Conservation (phyloP, 768 basidiomycete species). For the Naganishia randhawae region DNA sequence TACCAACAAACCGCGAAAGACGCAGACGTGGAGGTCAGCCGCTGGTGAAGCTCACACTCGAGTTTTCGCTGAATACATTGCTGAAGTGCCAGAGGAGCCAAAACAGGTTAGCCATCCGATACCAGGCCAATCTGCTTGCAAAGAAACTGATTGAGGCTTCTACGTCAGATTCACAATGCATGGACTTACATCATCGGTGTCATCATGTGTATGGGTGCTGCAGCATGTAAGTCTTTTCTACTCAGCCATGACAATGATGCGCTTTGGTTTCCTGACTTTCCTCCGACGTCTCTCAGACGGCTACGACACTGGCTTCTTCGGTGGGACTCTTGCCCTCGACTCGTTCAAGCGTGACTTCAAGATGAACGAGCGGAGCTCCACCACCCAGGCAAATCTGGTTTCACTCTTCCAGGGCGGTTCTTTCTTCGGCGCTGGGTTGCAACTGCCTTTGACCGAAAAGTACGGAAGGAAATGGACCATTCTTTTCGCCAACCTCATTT, state of each 20-base stretch:
- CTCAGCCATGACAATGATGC: background rate
- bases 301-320: constrained; percentile 30
- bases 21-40: constrained; percentile 18
- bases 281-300: constrained; percentile 17
- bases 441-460: constrained; percentile 35
- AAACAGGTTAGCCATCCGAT: background rate
- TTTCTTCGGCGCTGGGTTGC: constrained; percentile 38
- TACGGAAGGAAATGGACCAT: constrained; percentile 36
- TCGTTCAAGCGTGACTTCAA: constrained; percentile 30
- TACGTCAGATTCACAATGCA: constrained; percentile 30
- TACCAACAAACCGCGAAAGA: constrained; percentile 12
- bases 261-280: background rate
- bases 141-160: background rate
- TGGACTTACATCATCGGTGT: constrained; percentile 30
- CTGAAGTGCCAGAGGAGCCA: constrained; percentile 9
- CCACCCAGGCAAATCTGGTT: constrained; percentile 33
- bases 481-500: constrained; percentile 35
- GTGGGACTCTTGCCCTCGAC: constrained; percentile 33
- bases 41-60: constrained; percentile 22
- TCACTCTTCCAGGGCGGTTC: constrained; percentile 41
- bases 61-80: constrained; percentile 23
- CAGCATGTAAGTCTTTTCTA: constrained; percentile 28
- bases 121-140: background rate
- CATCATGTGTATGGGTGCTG: constrained; percentile 35
- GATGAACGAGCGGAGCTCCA: constrained; percentile 33